phyloP scores from a whole-genome alignment of 371 early-diverging fungal species.

The Mucor circinelloides region DNA sequence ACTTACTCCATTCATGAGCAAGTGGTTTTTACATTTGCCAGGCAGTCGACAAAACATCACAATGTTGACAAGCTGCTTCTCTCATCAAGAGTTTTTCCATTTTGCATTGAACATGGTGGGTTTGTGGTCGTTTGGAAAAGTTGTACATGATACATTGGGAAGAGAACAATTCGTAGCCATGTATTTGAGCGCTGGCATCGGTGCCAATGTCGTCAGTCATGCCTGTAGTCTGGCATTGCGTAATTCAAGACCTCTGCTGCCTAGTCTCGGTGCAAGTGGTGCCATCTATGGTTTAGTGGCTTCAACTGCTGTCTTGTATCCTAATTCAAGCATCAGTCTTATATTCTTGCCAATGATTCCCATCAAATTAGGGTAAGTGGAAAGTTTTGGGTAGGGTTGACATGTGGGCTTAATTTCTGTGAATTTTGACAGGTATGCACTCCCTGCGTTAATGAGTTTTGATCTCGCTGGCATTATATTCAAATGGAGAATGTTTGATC shows the following conservation, averaged over 20 bases:
- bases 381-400: background rate
- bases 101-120: slow-evolving; percentile 73
- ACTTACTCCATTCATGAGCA: slow-evolving; percentile 64
- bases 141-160: slow-evolving; percentile 52
- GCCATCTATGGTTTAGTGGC: slow-evolving; percentile 73
- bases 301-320: slow-evolving; percentile 58
- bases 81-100: slow-evolving; percentile 67
- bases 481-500: slow-evolving; percentile 69
- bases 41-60: slow-evolving; percentile 63
- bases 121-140: slow-evolving; percentile 61
- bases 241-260: slow-evolving; percentile 52
- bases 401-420: background rate
- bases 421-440: slow-evolving; percentile 32
- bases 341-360: slow-evolving; percentile 78
- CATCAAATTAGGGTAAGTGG: slow-evolving; percentile 57
- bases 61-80: slow-evolving; percentile 69
- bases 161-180: slow-evolving; percentile 78
- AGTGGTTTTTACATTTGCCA: slow-evolving; percentile 75
- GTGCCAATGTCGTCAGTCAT: slow-evolving; percentile 70
- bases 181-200: slow-evolving; percentile 68
- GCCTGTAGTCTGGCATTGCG: slow-evolving; percentile 48
- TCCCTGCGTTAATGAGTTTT: slow-evolving; percentile 63
- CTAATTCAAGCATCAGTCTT: slow-evolving; percentile 63
- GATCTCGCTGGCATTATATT: slow-evolving; percentile 64
- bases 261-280: slow-evolving; percentile 80